These are phyloP conservation scores for Gentiana straminea DNA, from an alignment of 257 asterid genomes.

Conservation along the genomic window DNA sequence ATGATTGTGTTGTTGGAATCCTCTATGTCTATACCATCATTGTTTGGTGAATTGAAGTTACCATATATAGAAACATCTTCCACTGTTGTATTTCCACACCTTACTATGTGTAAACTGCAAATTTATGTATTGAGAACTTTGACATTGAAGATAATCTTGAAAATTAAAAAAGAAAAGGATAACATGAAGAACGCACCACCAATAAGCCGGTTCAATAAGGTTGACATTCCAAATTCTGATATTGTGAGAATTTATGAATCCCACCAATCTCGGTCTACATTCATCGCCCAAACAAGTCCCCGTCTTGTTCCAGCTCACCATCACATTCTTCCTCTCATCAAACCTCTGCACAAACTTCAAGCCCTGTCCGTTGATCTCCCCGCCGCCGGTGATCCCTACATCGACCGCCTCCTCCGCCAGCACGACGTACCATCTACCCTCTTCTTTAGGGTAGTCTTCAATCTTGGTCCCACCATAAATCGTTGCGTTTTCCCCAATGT, in stretches of 20 bases:
- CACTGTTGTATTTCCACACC: constrained; percentile 52
- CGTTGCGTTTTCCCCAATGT: constrained; percentile 40
- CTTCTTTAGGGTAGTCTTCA: constrained; percentile 56
- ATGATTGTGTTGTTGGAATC: constrained; percentile 83
- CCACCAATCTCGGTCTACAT: constrained; percentile 85
- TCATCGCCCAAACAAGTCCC: constrained; percentile 86
- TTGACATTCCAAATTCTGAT: constrained; percentile 43
- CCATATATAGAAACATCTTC: constrained; percentile 59
- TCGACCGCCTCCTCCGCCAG: constrained; percentile 60
- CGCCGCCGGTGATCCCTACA: constrained; percentile 89
- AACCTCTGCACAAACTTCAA: constrained; percentile 58
- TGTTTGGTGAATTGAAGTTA: constrained; percentile 81
- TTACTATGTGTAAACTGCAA: constrained; percentile 78
- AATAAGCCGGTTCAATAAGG: constrained; percentile 67
- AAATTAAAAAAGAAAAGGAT: not conserved
- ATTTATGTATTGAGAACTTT: too few species aligned
- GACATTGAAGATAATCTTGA: not conserved
- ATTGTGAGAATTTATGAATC: constrained; percentile 57
- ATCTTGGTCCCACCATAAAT: constrained; percentile 59
- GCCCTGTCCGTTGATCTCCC: constrained; percentile 95
- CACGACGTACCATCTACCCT: constrained; percentile 73
- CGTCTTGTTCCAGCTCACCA: constrained; percentile 88
- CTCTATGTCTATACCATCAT: constrained; percentile 84
- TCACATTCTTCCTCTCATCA: constrained; percentile 79
- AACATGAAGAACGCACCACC: constrained; percentile 47